Evolutionary conservation across 768 basidiomycete species (phyloP).

Genomic region (Boletales sp.): DNA sequence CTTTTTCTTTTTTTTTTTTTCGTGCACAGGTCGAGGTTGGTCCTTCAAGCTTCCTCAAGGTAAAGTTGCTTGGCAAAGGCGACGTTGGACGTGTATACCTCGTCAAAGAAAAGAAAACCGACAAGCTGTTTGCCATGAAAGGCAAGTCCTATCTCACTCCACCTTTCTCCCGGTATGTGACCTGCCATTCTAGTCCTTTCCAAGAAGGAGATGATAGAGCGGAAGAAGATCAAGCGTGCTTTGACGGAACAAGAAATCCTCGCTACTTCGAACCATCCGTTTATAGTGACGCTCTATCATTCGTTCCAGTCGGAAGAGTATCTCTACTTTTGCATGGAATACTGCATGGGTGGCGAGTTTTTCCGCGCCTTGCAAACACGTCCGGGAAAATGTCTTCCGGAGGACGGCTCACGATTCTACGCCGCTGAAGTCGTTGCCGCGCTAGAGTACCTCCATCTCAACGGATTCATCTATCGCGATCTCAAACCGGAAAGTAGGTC

Average conservation of each 20-base stretch:
- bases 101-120: constrained; percentile 95
- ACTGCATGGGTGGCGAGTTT: constrained; percentile 99
- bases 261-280: constrained; percentile 97
- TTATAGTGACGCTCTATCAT: constrained; percentile 98
- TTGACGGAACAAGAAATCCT: constrained; percentile 98
- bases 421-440: constrained; percentile 98
- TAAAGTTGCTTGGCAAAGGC: constrained; percentile 98
- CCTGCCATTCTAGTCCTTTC: constrained; percentile 71
- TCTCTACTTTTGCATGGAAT: constrained; percentile 99
- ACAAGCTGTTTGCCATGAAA: constrained; percentile 99
- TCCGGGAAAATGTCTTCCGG: constrained; percentile 94
- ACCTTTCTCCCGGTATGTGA: constrained; percentile 5
- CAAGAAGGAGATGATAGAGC: constrained; percentile 99
- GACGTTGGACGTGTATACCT: constrained; percentile 99
- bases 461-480: constrained; percentile 99
- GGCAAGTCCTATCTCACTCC: constrained; percentile 48
- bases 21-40: constrained; percentile 79
- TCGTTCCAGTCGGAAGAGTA: constrained; percentile 99
- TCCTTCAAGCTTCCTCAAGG: constrained; percentile 91
- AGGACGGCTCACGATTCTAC: constrained; percentile 95
- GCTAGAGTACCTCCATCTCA: constrained; percentile 96
- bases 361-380: constrained; percentile 95
- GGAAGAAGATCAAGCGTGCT: constrained; percentile 99
- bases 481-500: constrained; percentile 97
- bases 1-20: too few species aligned